Conservation (phyloP, 208 protist species). For the Leishmania tarentolae region DNA sequence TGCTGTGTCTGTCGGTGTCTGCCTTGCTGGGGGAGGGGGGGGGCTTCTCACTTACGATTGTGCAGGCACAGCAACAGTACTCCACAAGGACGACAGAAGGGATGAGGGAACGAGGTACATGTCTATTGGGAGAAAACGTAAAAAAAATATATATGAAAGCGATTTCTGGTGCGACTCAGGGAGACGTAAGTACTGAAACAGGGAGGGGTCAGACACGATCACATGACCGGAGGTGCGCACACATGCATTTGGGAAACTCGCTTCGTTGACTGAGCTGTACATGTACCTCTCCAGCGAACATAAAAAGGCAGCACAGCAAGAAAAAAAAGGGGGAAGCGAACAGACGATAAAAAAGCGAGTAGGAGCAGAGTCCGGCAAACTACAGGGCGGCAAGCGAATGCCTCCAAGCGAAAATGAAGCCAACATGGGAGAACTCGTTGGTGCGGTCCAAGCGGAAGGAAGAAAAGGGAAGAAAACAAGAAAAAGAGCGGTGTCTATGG, state of each 20-base stretch:
- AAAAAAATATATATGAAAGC: not conserved
- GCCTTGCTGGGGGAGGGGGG: too few relatives aligned
- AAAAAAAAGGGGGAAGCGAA: not conserved
- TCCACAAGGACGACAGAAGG: constrained; percentile 1
- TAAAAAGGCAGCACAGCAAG: constrained; percentile 3
- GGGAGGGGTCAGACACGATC: not conserved
- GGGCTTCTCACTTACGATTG: not conserved
- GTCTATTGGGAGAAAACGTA: not conserved
- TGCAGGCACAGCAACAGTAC: not conserved
- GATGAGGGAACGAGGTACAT: not conserved
- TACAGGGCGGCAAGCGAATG: not conserved
- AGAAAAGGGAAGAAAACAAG: not conserved
- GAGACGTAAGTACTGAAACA: not conserved
- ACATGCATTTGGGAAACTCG: not conserved
- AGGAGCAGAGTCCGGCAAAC: not conserved
- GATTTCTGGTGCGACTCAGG: not conserved
- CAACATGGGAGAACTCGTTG: not conserved
- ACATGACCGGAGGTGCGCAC: not conserved
- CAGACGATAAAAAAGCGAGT: not conserved
- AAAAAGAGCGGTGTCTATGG: not conserved
- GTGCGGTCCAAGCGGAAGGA: not conserved
- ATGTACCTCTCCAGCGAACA: not conserved
- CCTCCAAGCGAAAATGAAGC: not conserved
- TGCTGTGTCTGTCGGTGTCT: not conserved
- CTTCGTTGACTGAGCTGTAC: not conserved